Percentiles rank a stretch among this genome's conserved stretches.
Conservation (phyloP, 352 stramenopile genomes). For the Thalassiosira mediterranea region DNA sequence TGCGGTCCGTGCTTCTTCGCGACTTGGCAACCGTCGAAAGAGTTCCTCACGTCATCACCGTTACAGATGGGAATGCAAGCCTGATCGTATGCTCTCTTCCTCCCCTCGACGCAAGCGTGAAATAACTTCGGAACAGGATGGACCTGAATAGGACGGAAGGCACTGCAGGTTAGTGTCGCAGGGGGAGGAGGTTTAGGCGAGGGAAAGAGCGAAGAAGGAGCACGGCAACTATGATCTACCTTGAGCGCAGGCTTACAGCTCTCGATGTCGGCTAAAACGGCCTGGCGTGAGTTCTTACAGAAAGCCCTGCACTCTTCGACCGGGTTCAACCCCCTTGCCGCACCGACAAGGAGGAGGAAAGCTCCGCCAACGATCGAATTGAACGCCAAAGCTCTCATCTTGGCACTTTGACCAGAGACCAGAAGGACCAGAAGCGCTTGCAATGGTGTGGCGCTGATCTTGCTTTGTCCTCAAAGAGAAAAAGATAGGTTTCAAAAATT, state of each 20-base stretch:
- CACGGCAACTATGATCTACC: too few relatives aligned
- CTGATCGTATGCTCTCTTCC: slow-evolving; percentile 39
- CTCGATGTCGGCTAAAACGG: slow-evolving; percentile 11
- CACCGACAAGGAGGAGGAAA: neutral
- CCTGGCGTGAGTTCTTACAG: neutral
- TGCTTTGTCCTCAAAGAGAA: too few relatives aligned
- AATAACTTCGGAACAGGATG: slow-evolving; percentile 25
- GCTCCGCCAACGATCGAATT: neutral
- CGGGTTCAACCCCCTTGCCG: neutral
- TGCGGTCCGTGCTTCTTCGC: neutral
- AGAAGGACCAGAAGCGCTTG: too few relatives aligned
- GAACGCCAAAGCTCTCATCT: too few relatives aligned
- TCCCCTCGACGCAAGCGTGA: slow-evolving; percentile 34
- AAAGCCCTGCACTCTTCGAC: neutral
- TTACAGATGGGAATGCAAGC: slow-evolving; percentile 29
- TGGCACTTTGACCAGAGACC: too few relatives aligned
- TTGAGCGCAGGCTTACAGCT: slow-evolving; percentile 12
- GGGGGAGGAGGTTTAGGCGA: too few relatives aligned
- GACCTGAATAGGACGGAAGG: too few relatives aligned
- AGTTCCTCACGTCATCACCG: neutral
- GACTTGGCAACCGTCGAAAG: slow-evolving; percentile 27
- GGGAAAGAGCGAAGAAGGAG: too few relatives aligned
- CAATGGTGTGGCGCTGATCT: too few relatives aligned
- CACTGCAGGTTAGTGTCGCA: too few relatives aligned
- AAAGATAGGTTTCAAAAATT: too few relatives aligned